These are phyloP conservation scores for Hemerocallis citrina DNA, from an alignment of 106 monocot genomes.

Conservation along the genomic window DNA sequence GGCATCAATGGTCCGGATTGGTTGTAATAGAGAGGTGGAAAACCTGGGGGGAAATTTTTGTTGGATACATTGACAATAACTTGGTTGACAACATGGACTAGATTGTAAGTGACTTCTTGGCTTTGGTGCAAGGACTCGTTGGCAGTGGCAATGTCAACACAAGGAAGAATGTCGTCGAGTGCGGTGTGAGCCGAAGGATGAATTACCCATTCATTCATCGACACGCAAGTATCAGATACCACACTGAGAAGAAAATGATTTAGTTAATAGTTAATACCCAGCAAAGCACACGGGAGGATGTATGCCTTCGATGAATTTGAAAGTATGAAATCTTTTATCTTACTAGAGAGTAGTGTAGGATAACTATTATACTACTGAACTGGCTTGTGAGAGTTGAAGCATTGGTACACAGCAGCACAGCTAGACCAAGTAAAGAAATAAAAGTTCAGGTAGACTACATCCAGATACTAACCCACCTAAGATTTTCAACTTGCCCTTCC, in stretches of 20 bases:
- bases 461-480: too few relatives aligned
- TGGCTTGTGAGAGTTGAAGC: too few relatives aligned
- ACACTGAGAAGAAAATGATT: slow-evolving; percentile 39
- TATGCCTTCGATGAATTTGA: too few relatives aligned
- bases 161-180: slow-evolving; percentile 55
- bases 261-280: too few relatives aligned
- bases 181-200: slow-evolving; percentile 51
- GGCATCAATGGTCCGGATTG: slow-evolving; percentile 59
- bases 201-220: slow-evolving; percentile 62
- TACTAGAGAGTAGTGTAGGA: too few relatives aligned
- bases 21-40: slow-evolving; percentile 28
- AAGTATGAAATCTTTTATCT: too few relatives aligned
- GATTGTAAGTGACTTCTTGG: slow-evolving; percentile 35
- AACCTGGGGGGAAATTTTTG: slow-evolving; percentile 16
- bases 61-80: slow-evolving; percentile 43
- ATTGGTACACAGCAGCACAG: too few relatives aligned
- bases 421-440: too few relatives aligned
- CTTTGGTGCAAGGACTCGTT: slow-evolving; percentile 27
- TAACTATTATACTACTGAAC: too few relatives aligned
- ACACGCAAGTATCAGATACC: slow-evolving; percentile 44
- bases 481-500: too few relatives aligned
- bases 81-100: slow-evolving; percentile 32
- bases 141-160: slow-evolving; percentile 36
- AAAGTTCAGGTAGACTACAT: too few relatives aligned
- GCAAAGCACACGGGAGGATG: too few relatives aligned